phyloP scores from a whole-genome alignment of 768 basidiomycete genomes.

The Phaeotremella fagi region DNA sequence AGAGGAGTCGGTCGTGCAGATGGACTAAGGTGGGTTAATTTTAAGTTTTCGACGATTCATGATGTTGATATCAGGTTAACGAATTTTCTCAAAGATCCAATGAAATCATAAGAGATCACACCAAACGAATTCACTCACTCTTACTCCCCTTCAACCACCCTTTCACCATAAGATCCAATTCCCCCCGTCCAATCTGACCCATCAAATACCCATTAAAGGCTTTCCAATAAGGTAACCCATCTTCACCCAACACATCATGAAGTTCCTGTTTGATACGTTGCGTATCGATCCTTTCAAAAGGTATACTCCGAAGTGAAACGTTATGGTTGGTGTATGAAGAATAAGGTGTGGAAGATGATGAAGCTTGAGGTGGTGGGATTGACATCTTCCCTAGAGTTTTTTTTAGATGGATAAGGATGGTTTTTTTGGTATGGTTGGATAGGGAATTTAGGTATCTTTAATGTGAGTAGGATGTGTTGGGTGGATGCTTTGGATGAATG shows the following conservation, averaged over 20 bases:
- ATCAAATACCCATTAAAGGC: slow-evolving; percentile 41
- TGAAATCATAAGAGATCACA: background rate
- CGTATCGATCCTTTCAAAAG: slow-evolving; percentile 25
- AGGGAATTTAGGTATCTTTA: background rate
- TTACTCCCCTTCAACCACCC: slow-evolving; percentile 37
- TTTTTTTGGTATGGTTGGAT: background rate
- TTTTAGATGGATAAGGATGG: background rate
- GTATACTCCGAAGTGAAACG: slow-evolving; percentile 3
- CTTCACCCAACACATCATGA: slow-evolving; percentile 41
- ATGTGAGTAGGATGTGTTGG: background rate
- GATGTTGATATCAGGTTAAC: background rate
- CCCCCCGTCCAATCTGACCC: slow-evolving; percentile 31
- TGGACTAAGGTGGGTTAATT: slow-evolving; percentile 13
- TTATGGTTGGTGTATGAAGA: background rate
- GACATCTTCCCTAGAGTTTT: background rate
- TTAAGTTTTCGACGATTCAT: background rate
- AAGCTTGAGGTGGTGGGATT: background rate
- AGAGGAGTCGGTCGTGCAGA: slow-evolving; percentile 34
- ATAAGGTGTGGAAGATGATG: background rate
- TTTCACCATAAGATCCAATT: slow-evolving; percentile 30
- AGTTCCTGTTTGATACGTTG: slow-evolving; percentile 40
- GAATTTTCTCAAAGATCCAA: background rate
- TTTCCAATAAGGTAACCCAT: slow-evolving; percentile 44
- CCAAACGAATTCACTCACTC: slow-evolving; percentile 15
- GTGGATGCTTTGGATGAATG: background rate